Evolutionary conservation across 164 flowering plant genomes (phyloP), one percentile per base, ranked within the genome.

Genomic region (Stephania japonica): DNA sequence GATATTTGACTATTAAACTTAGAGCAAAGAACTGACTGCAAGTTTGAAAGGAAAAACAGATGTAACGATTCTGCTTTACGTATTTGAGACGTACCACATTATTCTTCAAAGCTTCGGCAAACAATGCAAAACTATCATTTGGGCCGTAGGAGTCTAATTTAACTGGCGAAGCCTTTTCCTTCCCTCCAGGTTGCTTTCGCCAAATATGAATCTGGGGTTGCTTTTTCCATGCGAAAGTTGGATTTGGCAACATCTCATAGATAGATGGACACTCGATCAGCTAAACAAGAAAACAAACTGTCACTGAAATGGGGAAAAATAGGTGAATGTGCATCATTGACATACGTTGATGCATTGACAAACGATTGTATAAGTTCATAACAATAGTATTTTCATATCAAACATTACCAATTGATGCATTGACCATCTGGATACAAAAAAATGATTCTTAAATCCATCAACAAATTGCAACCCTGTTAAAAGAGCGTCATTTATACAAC

Each of bases 371-470:
- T 32, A 32, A 32, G 6, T 19, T 43, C 69, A 66, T 16, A 32
- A 16, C n/a, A 68, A 23, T 21, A 26, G 62, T 56, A 47, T 47
- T 19, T 23, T 64, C 50, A 42, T 64, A 26, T 27, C 19, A 53
- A 77, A 71, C 63, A 64, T 80, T 91, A 94, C 99, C 94, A 94
- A 81, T 81, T 94, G 99, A 81, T 92, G 99, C 94, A 94, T 90
- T 23, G 97, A 75, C 99, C 97, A 94, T 80, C 97, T 85, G 65
- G 86, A 83, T 62, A 94, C 93, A 81, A 91, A 94, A 79, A 94
- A 91, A 86, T 72, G 84, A 82, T 91, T 88, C 75, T 86, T 88
- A 70, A 90, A 81, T 42, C 97, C 99, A 65, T 89, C 88, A 72
- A 92, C 89, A 80, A 94, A 94, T 75, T 91, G 93, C 81, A 94